These are phyloP conservation scores for Ceratobasidium sp. DNA, from an alignment of 1,284 basidiomycete genomes.

Conservation along the genomic window DNA sequence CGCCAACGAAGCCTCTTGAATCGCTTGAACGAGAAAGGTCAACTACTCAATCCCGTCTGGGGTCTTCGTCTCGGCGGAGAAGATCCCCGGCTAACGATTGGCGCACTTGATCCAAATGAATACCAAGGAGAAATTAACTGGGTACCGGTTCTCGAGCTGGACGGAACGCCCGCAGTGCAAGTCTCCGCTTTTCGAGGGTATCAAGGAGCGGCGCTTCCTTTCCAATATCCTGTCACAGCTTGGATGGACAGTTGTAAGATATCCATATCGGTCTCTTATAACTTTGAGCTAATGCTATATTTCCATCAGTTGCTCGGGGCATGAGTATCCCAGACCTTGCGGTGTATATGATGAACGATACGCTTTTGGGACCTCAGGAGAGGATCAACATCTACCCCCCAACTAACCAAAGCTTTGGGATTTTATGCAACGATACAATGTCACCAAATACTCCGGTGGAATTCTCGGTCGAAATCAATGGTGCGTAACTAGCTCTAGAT, in stretches of 20 bases:
- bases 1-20: not conserved
- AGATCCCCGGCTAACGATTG: not conserved
- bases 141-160: not conserved
- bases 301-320: not conserved
- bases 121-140: slow-evolving; percentile 18
- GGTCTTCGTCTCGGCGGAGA: slow-evolving; percentile 1
- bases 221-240: slow-evolving; percentile 4
- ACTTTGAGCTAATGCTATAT: too few relatives aligned
- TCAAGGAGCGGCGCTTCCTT: not conserved
- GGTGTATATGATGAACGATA: slow-evolving; percentile 17
- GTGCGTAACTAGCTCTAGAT: not conserved
- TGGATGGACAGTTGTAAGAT: too few relatives aligned
- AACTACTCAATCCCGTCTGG: slow-evolving; percentile 11
- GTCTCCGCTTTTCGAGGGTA: not conserved
- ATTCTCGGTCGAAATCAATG: slow-evolving; percentile 27
- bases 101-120: slow-evolving; percentile 8
- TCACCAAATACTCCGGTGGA: slow-evolving; percentile 3
- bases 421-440: not conserved
- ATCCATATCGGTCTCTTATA: too few relatives aligned
- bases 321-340: slow-evolving; percentile 13
- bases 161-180: not conserved
- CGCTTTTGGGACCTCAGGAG: not conserved
- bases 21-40: not conserved
- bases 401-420: slow-evolving; percentile 6
- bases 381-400: slow-evolving; percentile 25